Conservation (phyloP, 345 rosid genomes). For the Cardamine occulta region DNA sequence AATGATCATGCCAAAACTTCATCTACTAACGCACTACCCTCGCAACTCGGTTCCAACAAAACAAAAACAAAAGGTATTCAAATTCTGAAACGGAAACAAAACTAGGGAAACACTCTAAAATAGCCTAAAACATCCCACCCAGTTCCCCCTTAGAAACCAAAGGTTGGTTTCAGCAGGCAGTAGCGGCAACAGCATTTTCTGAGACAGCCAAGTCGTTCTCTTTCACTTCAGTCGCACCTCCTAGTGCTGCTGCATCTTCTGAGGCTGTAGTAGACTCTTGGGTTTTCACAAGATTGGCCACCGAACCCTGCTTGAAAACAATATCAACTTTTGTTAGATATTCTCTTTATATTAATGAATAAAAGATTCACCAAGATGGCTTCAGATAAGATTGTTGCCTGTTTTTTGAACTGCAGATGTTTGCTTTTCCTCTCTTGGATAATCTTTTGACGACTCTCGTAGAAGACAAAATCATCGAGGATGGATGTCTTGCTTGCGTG, state of each 20-base stretch:
- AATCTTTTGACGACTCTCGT: constrained; percentile 55
- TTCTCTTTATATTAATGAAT: neutral
- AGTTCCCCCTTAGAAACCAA: constrained; percentile 16
- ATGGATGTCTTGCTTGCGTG: constrained; percentile 57
- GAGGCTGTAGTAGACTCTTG: constrained; percentile 20
- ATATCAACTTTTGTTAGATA: neutral
- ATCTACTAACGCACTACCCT: constrained; percentile 18
- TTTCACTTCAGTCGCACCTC: constrained; percentile 5
- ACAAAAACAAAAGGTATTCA: neutral
- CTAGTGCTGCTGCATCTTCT: constrained; percentile 7
- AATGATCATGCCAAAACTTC: constrained; percentile 21
- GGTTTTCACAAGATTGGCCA: neutral
- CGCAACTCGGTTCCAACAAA: constrained; percentile 5
- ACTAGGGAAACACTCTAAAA: constrained; percentile 12
- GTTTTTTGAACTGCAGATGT: constrained; percentile 54
- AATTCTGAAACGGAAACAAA: neutral
- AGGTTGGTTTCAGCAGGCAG: constrained; percentile 51
- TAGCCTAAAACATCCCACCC: constrained; percentile 21
- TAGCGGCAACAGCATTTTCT: constrained; percentile 42
- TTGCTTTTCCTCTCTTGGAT: constrained; percentile 58
- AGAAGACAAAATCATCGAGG: constrained; percentile 66
- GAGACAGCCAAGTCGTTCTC: constrained; percentile 20
- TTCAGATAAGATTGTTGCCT: constrained; percentile 42
- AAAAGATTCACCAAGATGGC: constrained; percentile 13
- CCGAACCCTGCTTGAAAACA: constrained; percentile 23